These are phyloP conservation scores for Epichloe baconii DNA, from an alignment of 2,329 filamentous ascomycete genomes.

Conservation along the genomic window DNA sequence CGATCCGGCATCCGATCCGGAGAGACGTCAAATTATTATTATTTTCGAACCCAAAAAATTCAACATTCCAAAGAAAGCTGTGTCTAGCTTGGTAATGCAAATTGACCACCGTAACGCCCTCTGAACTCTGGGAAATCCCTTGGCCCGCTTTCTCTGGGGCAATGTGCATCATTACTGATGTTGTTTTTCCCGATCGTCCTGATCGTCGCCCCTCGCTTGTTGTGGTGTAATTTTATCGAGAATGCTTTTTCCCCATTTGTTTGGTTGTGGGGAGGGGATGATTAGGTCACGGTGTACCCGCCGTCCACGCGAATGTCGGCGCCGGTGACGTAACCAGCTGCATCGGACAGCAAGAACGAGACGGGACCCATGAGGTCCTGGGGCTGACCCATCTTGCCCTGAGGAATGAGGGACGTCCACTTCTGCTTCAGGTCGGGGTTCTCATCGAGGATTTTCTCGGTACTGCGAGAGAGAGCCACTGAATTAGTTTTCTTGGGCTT, in stretches of 20 bases:
- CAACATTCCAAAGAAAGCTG: background rate
- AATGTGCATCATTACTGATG: background rate
- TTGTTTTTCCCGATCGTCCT: background rate
- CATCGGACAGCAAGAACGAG: slow-evolving; percentile 72
- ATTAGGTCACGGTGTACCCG: slow-evolving; percentile 70
- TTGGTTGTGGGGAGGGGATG: background rate
- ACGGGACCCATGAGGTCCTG: slow-evolving; percentile 91
- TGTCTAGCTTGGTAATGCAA: background rate
- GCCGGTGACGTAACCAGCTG: slow-evolving; percentile 57
- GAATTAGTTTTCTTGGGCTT: background rate
- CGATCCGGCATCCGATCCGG: too few species aligned
- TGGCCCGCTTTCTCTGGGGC: background rate
- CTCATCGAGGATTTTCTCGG: slow-evolving; percentile 85
- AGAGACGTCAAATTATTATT: too few species aligned
- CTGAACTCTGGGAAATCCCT: background rate
- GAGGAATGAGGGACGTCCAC: slow-evolving; percentile 86
- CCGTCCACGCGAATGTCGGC: slow-evolving; percentile 75
- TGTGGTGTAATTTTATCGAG: background rate
- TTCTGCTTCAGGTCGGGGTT: slow-evolving; percentile 80
- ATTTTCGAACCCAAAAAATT: too few species aligned
- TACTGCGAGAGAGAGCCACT: slow-evolving; percentile 35
- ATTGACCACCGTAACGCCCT: background rate
- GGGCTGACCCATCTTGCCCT: slow-evolving; percentile 85
- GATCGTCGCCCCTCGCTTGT: background rate
- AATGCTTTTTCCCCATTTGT: too few species aligned